Percentiles rank a stretch among this genome's conserved stretches.
Conservation (phyloP, 257 asterid genomes). For the Penstemon eatonii region DNA sequence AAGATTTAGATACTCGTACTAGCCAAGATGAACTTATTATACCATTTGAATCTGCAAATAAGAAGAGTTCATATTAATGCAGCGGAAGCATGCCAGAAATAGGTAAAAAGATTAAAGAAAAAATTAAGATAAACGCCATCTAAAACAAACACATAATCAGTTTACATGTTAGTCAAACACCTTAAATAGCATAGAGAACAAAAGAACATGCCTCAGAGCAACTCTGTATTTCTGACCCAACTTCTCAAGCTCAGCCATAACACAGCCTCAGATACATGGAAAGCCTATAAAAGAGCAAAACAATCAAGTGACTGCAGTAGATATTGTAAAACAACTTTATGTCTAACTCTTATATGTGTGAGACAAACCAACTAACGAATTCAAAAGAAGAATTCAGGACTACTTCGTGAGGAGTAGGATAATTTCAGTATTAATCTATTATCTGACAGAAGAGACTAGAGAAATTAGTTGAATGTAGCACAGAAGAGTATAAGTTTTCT, state of each 20-base stretch:
- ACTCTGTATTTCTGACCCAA: conserved; percentile 90
- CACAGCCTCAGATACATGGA: conserved; percentile 97
- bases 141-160: too few species aligned
- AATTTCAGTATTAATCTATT: background rate
- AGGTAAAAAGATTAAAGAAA: too few species aligned
- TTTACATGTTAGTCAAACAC: too few species aligned
- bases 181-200: background rate
- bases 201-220: conserved; percentile 69
- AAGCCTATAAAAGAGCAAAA: conserved; percentile 54
- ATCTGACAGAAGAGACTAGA: too few species aligned
- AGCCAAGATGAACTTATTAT: too few species aligned
- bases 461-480: background rate
- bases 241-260: conserved; percentile 99
- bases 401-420: background rate
- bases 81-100: too few species aligned
- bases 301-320: background rate
- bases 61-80: too few species aligned
- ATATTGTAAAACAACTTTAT: background rate
- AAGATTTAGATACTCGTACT: too few species aligned
- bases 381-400: background rate
- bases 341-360: background rate
- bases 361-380: background rate
- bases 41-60: too few species aligned
- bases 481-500: conserved; percentile 6
- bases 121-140: too few species aligned